Evolutionary conservation across 2,329 filamentous ascomycete species (phyloP), one percentile per base, ranked within the genome.

Genomic region (Diaporthe destruens): DNA sequence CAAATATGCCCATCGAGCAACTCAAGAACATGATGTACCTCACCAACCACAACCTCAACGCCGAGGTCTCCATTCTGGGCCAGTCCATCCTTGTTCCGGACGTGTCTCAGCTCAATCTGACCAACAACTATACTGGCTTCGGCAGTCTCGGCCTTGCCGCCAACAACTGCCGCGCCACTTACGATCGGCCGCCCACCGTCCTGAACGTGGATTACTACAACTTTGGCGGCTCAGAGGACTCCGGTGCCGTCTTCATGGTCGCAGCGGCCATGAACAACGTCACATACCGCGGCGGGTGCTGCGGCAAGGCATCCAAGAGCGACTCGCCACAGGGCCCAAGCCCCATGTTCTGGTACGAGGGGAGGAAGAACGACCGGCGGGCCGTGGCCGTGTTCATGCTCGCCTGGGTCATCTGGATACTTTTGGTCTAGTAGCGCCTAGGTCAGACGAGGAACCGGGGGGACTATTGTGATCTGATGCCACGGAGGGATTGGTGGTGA

Each of bases 31-130:
- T 91, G 55, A 86, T 97, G 82, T 97, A 95, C 80, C 87, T 98
- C 79, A 89, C 93, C 78, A 98, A 98, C 82, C 95, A 98, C 84
- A 98, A 98, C 80, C 87, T 98, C 72, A 98, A 98, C 80, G 87
- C 92, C 73, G 87, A 95, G 76, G 88, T 97, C 74, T 88, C 88
- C 69, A 82, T 97, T 47, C 89, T 91, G 2, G 90, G 89, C 39
- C 80, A 88, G 20, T 84, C 87, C 25, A 80, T 96, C 57, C 84
- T 95, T 9, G 91, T 96, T 16, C 94, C 94, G 0, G 93, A 93
- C 72, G 90, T 90, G 0, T 88, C 90, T 6, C 80, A 91, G 53
- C 83, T 96, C 71, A 94, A 94, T 77, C 82, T 88, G 74, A 96
- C 93, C 23, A 97, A 97, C 79, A 90, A 87, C 16, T 87, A 86